Percentiles rank a stretch among this genome's conserved stretches.
Evolutionary conservation across 1,139 yeast species (phyloP).

Genomic region (Candida tropicalis): DNA sequence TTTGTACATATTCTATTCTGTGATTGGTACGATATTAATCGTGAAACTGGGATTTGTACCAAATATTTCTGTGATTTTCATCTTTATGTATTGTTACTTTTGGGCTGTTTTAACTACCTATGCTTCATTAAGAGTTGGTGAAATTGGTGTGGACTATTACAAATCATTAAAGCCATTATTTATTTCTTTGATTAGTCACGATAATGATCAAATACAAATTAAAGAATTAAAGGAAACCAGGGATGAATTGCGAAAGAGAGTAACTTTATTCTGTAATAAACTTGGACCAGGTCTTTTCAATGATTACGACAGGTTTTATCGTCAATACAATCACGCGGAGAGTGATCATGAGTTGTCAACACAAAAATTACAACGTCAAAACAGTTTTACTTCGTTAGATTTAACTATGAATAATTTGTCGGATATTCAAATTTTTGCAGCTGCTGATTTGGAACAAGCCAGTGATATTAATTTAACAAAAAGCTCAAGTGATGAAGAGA

Average conservation of each 20-base stretch:
- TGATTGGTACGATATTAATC: constrained; percentile 38
- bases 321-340: constrained; percentile 25
- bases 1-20: constrained; percentile 43
- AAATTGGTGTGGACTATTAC: constrained; percentile 44
- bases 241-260: constrained; percentile 54
- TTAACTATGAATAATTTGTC: constrained; percentile 25
- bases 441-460: constrained; percentile 20
- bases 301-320: constrained; percentile 49
- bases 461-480: constrained; percentile 11
- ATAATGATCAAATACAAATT: constrained; percentile 42
- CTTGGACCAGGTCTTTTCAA: constrained; percentile 81
- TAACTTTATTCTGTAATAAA: constrained; percentile 67
- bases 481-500: constrained; percentile 10
- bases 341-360: too few relatives aligned
- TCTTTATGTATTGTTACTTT: constrained; percentile 36
- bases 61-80: constrained; percentile 14
- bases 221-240: constrained; percentile 59
- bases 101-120: constrained; percentile 47
- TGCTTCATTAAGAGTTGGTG: constrained; percentile 46
- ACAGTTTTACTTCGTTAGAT: constrained; percentile 16
- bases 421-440: constrained; percentile 39
- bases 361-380: constrained; percentile 14
- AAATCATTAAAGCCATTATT: constrained; percentile 42
- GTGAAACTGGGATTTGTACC: constrained; percentile 20
- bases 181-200: constrained; percentile 43